Evolutionary conservation across 2,329 filamentous ascomycete genomes (phyloP).

Genomic region (Orbilia javanica): DNA sequence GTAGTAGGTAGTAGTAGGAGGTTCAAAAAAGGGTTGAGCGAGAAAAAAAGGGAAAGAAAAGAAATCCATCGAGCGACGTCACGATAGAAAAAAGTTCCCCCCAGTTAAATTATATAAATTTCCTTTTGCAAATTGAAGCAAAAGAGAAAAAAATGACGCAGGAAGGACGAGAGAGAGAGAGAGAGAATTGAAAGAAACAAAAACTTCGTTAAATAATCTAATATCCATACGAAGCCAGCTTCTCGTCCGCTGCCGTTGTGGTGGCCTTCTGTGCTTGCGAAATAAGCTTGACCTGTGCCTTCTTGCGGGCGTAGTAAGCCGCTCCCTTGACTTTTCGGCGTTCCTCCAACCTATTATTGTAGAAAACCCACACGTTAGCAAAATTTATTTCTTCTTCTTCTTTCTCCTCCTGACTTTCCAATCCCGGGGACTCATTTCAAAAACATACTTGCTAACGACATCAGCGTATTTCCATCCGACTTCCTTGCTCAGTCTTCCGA

Average conservation of each 20-base stretch:
- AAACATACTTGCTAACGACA: constrained; percentile 89
- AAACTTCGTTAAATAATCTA: constrained; percentile 59
- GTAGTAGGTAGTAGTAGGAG: not conserved
- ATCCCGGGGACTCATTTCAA: constrained; percentile 10
- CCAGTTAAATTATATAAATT: constrained; percentile 56
- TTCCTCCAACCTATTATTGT: constrained; percentile 86
- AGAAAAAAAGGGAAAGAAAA: not conserved
- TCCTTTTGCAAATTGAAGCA: not conserved
- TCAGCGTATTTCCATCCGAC: constrained; percentile 99
- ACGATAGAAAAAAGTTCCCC: constrained; percentile 3
- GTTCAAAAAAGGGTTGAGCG: not conserved
- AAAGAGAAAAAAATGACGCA: constrained; percentile 1
- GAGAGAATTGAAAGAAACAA: constrained; percentile 17
- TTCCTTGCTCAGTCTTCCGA: constrained; percentile 97
- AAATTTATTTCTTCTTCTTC: not conserved
- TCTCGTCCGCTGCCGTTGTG: constrained; percentile 60
- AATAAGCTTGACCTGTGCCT: constrained; percentile 90
- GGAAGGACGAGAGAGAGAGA: constrained; percentile 34
- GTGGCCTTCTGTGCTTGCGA: constrained; percentile 65
- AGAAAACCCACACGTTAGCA: constrained; percentile 57
- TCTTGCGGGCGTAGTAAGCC: constrained; percentile 99
- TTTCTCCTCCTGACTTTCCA: not conserved
- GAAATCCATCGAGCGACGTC: constrained; percentile 4
- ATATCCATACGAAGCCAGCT: constrained; percentile 62
- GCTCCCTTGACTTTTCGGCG: constrained; percentile 99